Evolutionary conservation across 352 stramenopile genomes (phyloP).

Genomic region (Globisporangium lucens): DNA sequence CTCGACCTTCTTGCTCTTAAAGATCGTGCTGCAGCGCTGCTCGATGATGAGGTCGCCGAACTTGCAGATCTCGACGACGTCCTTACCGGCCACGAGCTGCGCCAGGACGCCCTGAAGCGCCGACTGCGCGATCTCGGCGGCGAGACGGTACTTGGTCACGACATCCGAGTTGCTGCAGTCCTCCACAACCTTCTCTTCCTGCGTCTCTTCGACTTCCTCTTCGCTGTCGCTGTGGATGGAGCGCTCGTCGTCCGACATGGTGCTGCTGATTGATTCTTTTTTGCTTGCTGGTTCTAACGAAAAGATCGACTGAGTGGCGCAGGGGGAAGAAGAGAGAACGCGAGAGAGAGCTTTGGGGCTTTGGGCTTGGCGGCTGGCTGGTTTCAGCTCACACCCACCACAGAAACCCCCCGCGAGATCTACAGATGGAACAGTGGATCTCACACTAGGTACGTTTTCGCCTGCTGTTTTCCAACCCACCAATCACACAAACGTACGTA

Average conservation of each 20-base stretch:
- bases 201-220: constrained; percentile 59
- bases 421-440: background rate
- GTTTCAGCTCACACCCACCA: constrained; percentile 18
- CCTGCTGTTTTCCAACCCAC: background rate
- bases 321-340: background rate
- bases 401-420: constrained; percentile 16
- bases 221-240: constrained; percentile 67
- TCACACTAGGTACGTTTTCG: background rate
- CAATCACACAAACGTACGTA: background rate
- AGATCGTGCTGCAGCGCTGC: constrained; percentile 89
- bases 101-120: constrained; percentile 94
- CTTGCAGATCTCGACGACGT: constrained; percentile 95
- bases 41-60: constrained; percentile 85
- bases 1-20: constrained; percentile 97
- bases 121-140: constrained; percentile 98
- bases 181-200: constrained; percentile 65
- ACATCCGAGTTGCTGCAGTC: constrained; percentile 91
- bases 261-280: constrained; percentile 13
- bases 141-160: constrained; percentile 97
- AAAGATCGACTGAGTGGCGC: constrained; percentile 16
- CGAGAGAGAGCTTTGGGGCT: background rate
- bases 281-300: constrained; percentile 11
- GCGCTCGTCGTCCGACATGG: constrained; percentile 49
- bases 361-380: background rate
- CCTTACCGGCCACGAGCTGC: constrained; percentile 92